phyloP scores from a whole-genome alignment of 768 basidiomycete species.

The Mycena alexandri region DNA sequence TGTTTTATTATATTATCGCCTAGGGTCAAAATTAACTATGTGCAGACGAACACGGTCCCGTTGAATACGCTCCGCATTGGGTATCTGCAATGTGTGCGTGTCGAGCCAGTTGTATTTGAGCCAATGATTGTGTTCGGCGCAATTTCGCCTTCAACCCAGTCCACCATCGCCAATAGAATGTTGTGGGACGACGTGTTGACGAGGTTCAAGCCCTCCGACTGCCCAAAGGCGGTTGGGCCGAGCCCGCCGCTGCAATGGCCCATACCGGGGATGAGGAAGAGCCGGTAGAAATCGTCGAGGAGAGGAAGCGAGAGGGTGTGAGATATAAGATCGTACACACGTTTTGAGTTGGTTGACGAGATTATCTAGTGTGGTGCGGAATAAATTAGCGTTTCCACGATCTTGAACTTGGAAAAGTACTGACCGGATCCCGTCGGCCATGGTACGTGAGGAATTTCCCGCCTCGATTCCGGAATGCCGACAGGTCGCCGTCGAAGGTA shows the following conservation, averaged over 20 bases:
- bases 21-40: too few species aligned
- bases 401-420: too few species aligned
- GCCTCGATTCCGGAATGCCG: slow-evolving; percentile 36
- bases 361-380: background rate
- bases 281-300: slow-evolving; percentile 37
- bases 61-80: slow-evolving; percentile 21
- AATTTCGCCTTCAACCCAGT: slow-evolving; percentile 28
- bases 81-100: slow-evolving; percentile 19
- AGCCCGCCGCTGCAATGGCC: slow-evolving; percentile 39
- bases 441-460: slow-evolving; percentile 43
- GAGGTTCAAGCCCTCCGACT: slow-evolving; percentile 13
- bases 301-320: background rate
- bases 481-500: slow-evolving; percentile 36
- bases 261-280: slow-evolving; percentile 44
- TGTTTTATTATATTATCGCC: too few species aligned
- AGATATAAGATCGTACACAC: background rate
- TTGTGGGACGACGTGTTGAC: slow-evolving; percentile 28
- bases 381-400: too few species aligned
- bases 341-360: background rate
- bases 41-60: slow-evolving; percentile 23
- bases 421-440: slow-evolving; percentile 29
- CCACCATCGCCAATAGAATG: slow-evolving; percentile 26
- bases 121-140: slow-evolving; percentile 27
- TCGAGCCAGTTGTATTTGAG: background rate
- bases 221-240: slow-evolving; percentile 33